These are phyloP conservation scores for Podospora appendiculata DNA, from an alignment of 495 filamentous ascomycete species.

Conservation along the genomic window DNA sequence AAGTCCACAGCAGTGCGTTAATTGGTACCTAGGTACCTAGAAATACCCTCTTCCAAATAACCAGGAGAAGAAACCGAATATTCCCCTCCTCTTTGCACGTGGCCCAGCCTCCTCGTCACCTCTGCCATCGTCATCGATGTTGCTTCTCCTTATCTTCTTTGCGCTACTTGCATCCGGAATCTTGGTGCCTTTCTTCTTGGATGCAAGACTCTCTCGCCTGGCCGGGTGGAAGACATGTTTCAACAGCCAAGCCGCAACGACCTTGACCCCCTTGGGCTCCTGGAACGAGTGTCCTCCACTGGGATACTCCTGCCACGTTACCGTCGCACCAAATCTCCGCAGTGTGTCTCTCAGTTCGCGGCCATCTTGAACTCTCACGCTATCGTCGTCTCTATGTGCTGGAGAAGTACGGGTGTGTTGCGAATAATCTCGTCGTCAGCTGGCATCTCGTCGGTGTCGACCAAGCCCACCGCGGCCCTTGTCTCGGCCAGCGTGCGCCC, in stretches of 20 bases:
- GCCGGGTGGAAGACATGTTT: background rate
- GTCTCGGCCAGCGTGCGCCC: conserved; percentile 18
- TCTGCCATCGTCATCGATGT: too few species aligned
- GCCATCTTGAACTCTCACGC: conserved; percentile 39
- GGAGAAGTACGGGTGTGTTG: conserved; percentile 42
- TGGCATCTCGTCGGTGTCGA: conserved; percentile 1
- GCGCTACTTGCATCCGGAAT: background rate
- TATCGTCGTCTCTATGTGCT: conserved; percentile 44
- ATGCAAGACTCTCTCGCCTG: background rate
- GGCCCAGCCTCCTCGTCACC: too few species aligned
- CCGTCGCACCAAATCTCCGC: conserved; percentile 29
- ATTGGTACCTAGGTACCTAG: too few species aligned
- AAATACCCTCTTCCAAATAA: too few species aligned
- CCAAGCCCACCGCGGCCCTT: conserved; percentile 14
- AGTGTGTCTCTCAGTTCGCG: conserved; percentile 31
- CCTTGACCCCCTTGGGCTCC: conserved; percentile 40
- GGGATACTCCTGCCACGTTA: conserved; percentile 44
- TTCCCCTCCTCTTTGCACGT: too few species aligned
- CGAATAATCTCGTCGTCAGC: background rate
- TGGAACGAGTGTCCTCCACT: conserved; percentile 53
- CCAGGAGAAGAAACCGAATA: too few species aligned
- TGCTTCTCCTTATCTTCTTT: too few species aligned
- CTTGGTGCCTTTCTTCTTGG: background rate
- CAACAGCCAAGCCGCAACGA: conserved; percentile 38
- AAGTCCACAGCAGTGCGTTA: too few species aligned